Conservation (phyloP, 306 rosid genomes). For the Benincasa hispida region DNA sequence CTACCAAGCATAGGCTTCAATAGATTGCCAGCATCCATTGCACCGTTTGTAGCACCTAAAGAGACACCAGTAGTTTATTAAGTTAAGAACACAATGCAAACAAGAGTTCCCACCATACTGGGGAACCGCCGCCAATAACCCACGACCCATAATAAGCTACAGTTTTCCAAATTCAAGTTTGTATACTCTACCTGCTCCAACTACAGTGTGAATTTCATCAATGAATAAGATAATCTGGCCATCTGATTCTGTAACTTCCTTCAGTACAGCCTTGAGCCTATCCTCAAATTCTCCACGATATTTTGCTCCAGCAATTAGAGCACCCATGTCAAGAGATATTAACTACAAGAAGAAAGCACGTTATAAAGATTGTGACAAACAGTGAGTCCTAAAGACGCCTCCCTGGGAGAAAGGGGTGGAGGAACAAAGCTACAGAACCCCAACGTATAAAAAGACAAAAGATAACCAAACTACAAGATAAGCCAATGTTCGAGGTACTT, state of each 20-base stretch:
- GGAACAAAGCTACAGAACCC: background rate
- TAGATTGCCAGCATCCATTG: slow-evolving; percentile 99
- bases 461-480: too few relatives aligned
- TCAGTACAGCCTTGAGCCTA: slow-evolving; percentile 95
- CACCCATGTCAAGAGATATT: slow-evolving; percentile 98
- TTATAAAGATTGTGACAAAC: background rate
- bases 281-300: slow-evolving; percentile 99
- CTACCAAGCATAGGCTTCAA: slow-evolving; percentile 99
- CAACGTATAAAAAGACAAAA: too few relatives aligned
- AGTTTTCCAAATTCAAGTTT: background rate
- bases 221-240: slow-evolving; percentile 90
- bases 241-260: slow-evolving; percentile 96
- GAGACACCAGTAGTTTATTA: slow-evolving; percentile 8
- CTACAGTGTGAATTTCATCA: slow-evolving; percentile 97
- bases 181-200: slow-evolving; percentile 72
- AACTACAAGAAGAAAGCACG: slow-evolving; percentile 35
- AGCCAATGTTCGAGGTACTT: too few relatives aligned
- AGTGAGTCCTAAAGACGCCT: background rate
- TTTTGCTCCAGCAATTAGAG: slow-evolving; percentile 97
- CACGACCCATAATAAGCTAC: background rate
- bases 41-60: slow-evolving; percentile 93
- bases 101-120: background rate
- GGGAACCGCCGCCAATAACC: background rate
- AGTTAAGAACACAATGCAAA: slow-evolving; percentile 7
- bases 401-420: background rate